Evolutionary conservation across 208 protist genomes (phyloP).

Genomic region (Leptomonas pyrrhocoris): DNA sequence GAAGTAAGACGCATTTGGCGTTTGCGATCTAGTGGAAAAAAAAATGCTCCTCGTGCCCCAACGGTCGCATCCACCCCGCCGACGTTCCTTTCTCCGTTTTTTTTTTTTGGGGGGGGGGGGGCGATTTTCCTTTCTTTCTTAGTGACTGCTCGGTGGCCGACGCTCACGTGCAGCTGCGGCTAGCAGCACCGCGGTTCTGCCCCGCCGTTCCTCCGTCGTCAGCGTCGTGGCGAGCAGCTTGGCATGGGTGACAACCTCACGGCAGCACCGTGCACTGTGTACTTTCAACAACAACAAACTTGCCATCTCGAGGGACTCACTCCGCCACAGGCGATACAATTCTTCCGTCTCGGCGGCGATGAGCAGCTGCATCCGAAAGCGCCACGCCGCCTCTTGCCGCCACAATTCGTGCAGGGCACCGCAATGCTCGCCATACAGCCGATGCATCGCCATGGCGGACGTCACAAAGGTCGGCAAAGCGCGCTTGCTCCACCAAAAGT

Average conservation of each 20-base stretch:
- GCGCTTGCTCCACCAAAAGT: slow-evolving; percentile 34
- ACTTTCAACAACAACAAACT: slow-evolving; percentile 24
- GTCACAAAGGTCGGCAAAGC: slow-evolving; percentile 28
- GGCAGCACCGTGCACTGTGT: slow-evolving; percentile 18
- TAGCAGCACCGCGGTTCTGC: slow-evolving; percentile 6
- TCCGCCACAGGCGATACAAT: background rate
- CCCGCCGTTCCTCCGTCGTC: background rate
- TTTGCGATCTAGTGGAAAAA: background rate
- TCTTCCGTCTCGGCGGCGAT: background rate
- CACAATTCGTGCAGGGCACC: slow-evolving; percentile 10
- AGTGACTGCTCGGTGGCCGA: background rate
- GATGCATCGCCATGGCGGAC: slow-evolving; percentile 22
- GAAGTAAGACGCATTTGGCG: background rate
- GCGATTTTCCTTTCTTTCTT: background rate
- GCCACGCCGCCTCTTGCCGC: background rate
- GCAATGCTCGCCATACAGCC: slow-evolving; percentile 22
- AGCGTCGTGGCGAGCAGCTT: background rate
- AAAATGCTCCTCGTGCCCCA: background rate
- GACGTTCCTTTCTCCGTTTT: no score
- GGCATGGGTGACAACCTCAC: background rate
- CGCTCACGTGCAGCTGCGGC: background rate
- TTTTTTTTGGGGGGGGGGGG: no score
- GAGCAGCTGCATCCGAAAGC: background rate
- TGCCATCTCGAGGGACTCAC: slow-evolving; percentile 8
- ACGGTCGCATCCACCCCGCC: no score